Base-by-base conservation (phyloP, 106 monocot species). In the Dioscorea dumetorum region DNA sequence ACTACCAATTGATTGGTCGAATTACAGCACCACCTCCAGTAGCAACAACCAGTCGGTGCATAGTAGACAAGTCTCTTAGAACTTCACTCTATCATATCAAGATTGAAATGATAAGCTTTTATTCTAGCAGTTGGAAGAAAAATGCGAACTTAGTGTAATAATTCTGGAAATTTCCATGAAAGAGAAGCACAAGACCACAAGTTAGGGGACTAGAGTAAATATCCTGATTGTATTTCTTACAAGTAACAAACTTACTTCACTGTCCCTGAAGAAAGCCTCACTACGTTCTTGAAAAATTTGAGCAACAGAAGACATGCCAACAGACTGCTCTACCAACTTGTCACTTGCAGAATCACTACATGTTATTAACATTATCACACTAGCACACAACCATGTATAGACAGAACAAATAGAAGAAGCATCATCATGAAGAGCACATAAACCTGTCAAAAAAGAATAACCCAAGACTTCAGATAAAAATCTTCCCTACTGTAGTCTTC, bases 401-500 rank as follows among this genome's bases (percentile, higher is more conserved):
- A 41, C 0, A 41, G 41, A 41, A 41, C 9, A 41, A 8, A 41
- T 41, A 41, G 6, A 41, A 41, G 41, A 41, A 41, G 41, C 41
- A 41, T 41, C 41, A 41, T 10, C 41, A 41, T 41, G 5, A 41
- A 6, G 19, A 66, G 33, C 15, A 79, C 72, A 28, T 28, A 32
- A 75, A 94, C 95, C 95, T 88, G 72, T 95, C 95, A 73, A 83
- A 91, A 88, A 95, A 57, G 91, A 85, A 72, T 95, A 95, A 34
- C 88, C 95, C 67, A 95, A 67, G 18, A 84, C 91, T 91, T 95
- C 85, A 14, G 91, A 75, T 67, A 95, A 72, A 7, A 17, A 95
- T 91, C 70, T 85, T 91, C 22, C 91, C 95, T 12, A 95, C 83
- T 54, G 95, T 95, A 23, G 85, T 83, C 60, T 95, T 95, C 58